Evolutionary conservation across 2,329 filamentous ascomycete genomes (phyloP).

Genomic region (Daldinia sp.): DNA sequence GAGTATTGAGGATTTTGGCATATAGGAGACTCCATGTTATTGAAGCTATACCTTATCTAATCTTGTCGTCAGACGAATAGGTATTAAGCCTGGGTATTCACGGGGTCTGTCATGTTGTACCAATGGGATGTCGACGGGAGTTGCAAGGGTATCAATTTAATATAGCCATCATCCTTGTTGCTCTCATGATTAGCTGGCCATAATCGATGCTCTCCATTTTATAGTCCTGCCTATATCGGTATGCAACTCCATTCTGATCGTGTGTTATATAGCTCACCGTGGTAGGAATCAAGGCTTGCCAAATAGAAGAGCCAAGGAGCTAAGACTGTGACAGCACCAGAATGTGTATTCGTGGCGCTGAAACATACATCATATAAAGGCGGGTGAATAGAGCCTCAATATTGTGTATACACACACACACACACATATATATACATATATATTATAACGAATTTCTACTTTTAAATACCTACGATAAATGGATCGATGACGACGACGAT

Average conservation of each 20-base stretch:
- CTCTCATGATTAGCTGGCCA: neutral
- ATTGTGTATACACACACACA: too few species aligned
- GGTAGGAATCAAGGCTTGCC: slow-evolving; percentile 11
- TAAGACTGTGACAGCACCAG: slow-evolving; percentile 7
- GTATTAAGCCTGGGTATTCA: neutral
- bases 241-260: neutral
- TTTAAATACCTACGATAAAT: neutral
- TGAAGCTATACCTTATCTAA: neutral
- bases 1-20: neutral
- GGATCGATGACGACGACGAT: neutral
- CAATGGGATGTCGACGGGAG: neutral
- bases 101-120: neutral
- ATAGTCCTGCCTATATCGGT: neutral
- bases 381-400: neutral
- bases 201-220: neutral
- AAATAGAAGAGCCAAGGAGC: slow-evolving; percentile 28
- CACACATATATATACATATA: too few species aligned
- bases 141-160: neutral
- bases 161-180: neutral
- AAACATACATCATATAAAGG: slow-evolving; percentile 1
- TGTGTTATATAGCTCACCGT: neutral
- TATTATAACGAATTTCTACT: neutral
- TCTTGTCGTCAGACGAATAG: neutral
- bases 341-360: neutral
- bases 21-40: neutral